A percentile compares a stretch with the other conserved stretches of the same genome.
Conservation (phyloP, 129 eudicot genomes). For the Smallanthus sonchifolius region DNA sequence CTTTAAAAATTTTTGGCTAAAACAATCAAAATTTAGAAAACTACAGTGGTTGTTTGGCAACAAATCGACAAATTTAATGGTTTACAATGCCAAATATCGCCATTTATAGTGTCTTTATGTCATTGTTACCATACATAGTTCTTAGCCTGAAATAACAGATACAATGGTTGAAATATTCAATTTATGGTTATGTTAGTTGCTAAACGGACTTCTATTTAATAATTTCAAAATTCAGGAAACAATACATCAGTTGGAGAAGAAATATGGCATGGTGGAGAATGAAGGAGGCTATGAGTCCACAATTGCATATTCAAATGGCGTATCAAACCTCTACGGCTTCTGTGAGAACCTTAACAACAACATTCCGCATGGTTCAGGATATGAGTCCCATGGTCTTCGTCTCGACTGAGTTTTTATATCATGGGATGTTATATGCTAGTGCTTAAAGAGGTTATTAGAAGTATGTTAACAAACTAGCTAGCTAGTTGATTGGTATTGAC, state of each 20-base stretch:
- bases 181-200: background rate
- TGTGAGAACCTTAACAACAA: slow-evolving; percentile 35
- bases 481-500: background rate
- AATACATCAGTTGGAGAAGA: slow-evolving; percentile 38
- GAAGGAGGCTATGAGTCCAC: slow-evolving; percentile 37
- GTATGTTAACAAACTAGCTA: slow-evolving; percentile 2
- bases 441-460: background rate
- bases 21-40: background rate
- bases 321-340: slow-evolving; percentile 39
- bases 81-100: background rate
- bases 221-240: slow-evolving; percentile 34
- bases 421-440: background rate
- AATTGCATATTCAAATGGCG: slow-evolving; percentile 39
- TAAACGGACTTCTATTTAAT: background rate
- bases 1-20: background rate
- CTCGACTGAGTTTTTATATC: slow-evolving; percentile 20
- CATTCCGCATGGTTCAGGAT: slow-evolving; percentile 21
- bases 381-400: slow-evolving; percentile 26
- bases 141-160: background rate
- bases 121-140: background rate
- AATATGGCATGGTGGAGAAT: slow-evolving; percentile 33
- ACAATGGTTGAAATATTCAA: no score
- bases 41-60: background rate
- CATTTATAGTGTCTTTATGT: background rate
- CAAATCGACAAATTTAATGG: background rate